These are phyloP conservation scores for Colletotrichum falcatum DNA, from an alignment of 2,329 filamentous ascomycete species.

Conservation along the genomic window DNA sequence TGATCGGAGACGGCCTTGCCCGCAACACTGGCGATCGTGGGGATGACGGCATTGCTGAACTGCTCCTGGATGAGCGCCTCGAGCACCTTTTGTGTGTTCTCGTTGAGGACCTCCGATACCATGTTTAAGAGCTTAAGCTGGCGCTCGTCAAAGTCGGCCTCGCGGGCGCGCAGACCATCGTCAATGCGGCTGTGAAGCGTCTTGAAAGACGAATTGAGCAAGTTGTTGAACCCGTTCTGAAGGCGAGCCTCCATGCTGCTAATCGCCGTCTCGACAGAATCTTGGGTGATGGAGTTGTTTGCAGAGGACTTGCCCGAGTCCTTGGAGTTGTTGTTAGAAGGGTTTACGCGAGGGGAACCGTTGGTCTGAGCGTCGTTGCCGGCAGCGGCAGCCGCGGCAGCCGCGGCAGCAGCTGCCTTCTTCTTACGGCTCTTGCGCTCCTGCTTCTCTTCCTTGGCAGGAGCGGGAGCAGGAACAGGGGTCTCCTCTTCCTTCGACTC, in stretches of 20 bases:
- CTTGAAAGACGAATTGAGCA: slow-evolving; percentile 69
- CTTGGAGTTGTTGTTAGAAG: slow-evolving; percentile 46
- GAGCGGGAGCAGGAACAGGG: slow-evolving; percentile 51
- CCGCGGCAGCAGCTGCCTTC: slow-evolving; percentile 67
- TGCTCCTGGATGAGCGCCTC: slow-evolving; percentile 80
- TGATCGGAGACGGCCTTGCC: slow-evolving; percentile 77
- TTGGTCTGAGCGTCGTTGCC: slow-evolving; percentile 61
- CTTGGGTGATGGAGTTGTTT: slow-evolving; percentile 52
- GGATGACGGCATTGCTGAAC: slow-evolving; percentile 81
- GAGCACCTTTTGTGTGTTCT: slow-evolving; percentile 78
- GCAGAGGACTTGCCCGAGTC: slow-evolving; percentile 50
- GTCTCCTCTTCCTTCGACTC: slow-evolving; percentile 64
- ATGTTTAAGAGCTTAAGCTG: slow-evolving; percentile 68
- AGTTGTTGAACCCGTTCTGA: slow-evolving; percentile 59
- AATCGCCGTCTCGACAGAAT: slow-evolving; percentile 66
- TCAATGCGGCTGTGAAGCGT: slow-evolving; percentile 72
- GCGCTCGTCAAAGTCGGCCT: slow-evolving; percentile 64
- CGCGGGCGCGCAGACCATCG: slow-evolving; percentile 70
- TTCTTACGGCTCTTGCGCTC: slow-evolving; percentile 76
- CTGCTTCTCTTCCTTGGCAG: slow-evolving; percentile 61
- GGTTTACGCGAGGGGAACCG: slow-evolving; percentile 52
- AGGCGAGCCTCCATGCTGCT: slow-evolving; percentile 65
- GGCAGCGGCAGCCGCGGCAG: slow-evolving; percentile 55
- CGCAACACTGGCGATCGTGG: slow-evolving; percentile 76
- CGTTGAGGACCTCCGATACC: slow-evolving; percentile 70